Evolutionary conservation across 192 early-diverging fungal genomes (phyloP), one percentile per base, ranked within the genome.

Genomic region (Tieghemiomyces parasiticus): DNA sequence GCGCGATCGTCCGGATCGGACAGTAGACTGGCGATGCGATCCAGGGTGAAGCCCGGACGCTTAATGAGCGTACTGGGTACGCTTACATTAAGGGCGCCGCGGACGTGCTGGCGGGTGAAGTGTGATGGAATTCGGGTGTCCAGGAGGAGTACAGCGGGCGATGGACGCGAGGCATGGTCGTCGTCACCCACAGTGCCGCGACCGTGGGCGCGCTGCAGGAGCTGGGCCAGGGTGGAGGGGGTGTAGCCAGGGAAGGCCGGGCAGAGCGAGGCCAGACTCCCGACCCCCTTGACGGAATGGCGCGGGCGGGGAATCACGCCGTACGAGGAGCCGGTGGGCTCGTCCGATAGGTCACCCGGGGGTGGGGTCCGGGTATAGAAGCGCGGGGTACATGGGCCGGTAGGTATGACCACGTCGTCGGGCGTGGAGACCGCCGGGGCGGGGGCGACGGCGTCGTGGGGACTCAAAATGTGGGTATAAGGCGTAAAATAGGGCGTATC

Each of bases 51-150:
- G 25, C n/a, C 26, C 0, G 50, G 22, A 22, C 50, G 50, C 28
- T 52, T 52, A 14, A 52, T 14, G 14, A 52, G 28, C 2, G 50
- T 52, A 52, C 50, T 52, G 50, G 50, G 50, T 26, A 52, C 26
- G 29, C 50, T 25, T 2, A 52, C 16, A 28, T 52, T 52, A 9
- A 52, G 22, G 2, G 50, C 50, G 28, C 29, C 50, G 26, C 25
- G 4, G 26, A 52, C 28, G 22, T 52, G 50, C 4, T 20, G 28
- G 2, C 28, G 26, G 50, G n/a, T 2, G 26, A 52, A 52, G 14
- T 52, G 50, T 14, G 50, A 52, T 2, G 19, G 50, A 52, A 28
- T 20, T 14, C 50, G 50, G 29, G 29, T 52, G 29, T 52, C 50
- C n/a, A 52, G 19, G 2, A 52, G 22, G 4, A 52, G 50, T 2